These are phyloP conservation scores for Phytophthora sp. DNA, from an alignment of 352 stramenopile species.

Conservation along the genomic window DNA sequence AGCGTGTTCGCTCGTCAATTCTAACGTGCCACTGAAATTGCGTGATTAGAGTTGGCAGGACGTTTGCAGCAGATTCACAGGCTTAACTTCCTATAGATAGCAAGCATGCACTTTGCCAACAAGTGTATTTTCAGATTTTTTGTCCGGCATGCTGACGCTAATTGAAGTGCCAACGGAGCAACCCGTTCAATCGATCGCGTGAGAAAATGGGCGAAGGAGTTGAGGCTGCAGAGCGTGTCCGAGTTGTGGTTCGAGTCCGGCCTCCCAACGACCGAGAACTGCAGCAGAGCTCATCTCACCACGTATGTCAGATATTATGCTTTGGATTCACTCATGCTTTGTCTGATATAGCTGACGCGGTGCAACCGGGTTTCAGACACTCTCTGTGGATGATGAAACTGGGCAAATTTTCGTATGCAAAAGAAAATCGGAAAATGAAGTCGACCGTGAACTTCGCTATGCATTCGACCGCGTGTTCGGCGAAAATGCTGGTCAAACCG, in stretches of 20 bases:
- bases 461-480: constrained; percentile 83
- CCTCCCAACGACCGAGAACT: constrained; percentile 78
- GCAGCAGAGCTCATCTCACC: constrained; percentile 23
- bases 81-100: constrained; percentile 24
- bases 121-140: constrained; percentile 18
- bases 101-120: background rate
- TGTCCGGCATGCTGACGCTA: background rate
- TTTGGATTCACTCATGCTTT: too few species aligned
- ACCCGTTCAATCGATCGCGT: background rate
- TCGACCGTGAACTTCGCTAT: constrained; percentile 58
- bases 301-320: too few species aligned
- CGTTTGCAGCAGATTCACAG: background rate
- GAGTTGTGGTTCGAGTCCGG: constrained; percentile 82
- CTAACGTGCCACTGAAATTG: background rate
- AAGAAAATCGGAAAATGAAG: constrained; percentile 45
- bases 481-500: constrained; percentile 55
- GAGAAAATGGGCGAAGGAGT: constrained; percentile 38
- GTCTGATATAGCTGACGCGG: background rate
- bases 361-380: constrained; percentile 17
- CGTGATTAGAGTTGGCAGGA: background rate
- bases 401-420: constrained; percentile 57
- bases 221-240: constrained; percentile 61
- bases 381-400: constrained; percentile 42
- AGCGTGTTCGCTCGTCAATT: background rate
- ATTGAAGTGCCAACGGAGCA: background rate